phyloP scores from a whole-genome alignment of 345 rosid genomes.

The Litchi chinensis region DNA sequence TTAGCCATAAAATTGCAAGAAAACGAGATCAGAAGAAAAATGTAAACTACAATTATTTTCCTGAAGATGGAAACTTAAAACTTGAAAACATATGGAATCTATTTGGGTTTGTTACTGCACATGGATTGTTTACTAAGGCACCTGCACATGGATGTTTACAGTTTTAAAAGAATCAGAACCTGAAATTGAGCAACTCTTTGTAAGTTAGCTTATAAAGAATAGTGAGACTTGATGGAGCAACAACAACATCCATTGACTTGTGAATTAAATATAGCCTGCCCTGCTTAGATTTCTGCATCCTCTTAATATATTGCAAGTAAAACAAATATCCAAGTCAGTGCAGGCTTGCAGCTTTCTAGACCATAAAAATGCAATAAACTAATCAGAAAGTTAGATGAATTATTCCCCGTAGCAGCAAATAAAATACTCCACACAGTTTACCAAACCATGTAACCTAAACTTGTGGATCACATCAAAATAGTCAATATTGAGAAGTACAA shows the following conservation, averaged over 20 bases:
- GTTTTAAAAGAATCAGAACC: background rate
- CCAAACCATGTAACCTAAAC: conserved; percentile 19
- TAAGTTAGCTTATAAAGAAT: conserved; percentile 12
- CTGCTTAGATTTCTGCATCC: conserved; percentile 10
- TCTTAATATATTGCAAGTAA: conserved; percentile 5
- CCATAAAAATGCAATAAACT: conserved; percentile 10
- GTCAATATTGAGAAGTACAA: conserved; percentile 6
- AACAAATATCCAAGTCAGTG: conserved; percentile 13
- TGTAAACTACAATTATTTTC: background rate
- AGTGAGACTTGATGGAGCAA: conserved; percentile 11
- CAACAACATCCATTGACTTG: conserved; percentile 25
- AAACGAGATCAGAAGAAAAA: conserved; percentile 15
- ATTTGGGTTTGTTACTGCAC: background rate
- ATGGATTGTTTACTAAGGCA: conserved; percentile 16
- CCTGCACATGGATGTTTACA: conserved; percentile 34
- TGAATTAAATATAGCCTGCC: conserved; percentile 13
- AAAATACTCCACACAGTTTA: conserved; percentile 9
- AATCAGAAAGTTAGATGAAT: conserved; percentile 15
- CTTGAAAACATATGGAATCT: background rate
- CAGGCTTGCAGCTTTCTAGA: conserved; percentile 14
- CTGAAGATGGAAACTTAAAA: conserved; percentile 16
- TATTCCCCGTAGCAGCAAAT: conserved; percentile 14
- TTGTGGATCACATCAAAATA: conserved; percentile 4
- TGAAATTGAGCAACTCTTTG: background rate
- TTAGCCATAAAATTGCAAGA: conserved; percentile 48